These are phyloP conservation scores for Microbotryomycetes sp. DNA, from an alignment of 1,284 basidiomycete genomes.

Conservation along the genomic window DNA sequence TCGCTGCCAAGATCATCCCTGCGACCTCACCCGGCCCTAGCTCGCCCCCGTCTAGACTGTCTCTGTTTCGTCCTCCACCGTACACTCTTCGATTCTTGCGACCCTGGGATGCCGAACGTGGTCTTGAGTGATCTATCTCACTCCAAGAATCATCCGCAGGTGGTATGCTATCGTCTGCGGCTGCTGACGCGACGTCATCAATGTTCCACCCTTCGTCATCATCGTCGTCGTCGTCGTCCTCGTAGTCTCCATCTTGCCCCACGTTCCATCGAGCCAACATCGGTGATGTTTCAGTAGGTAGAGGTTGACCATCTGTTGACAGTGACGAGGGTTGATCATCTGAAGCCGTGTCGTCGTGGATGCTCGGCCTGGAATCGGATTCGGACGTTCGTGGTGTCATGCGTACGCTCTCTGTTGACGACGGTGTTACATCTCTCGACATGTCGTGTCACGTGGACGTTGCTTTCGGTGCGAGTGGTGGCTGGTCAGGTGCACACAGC, in stretches of 20 bases:
- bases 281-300: not conserved
- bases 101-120: not conserved
- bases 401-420: not conserved
- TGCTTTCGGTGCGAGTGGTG: no score
- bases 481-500: no score
- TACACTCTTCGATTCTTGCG: constrained; percentile 17
- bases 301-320: not conserved
- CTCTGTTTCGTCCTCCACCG: constrained; percentile 22
- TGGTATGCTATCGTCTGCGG: not conserved
- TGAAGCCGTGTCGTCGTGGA: not conserved
- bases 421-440: no score
- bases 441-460: constrained; percentile 23
- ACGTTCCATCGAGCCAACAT: not conserved
- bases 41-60: constrained; percentile 17
- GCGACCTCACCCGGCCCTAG: constrained; percentile 22
- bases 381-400: not conserved
- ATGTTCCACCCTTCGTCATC: not conserved
- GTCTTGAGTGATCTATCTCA: not conserved
- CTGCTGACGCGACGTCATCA: not conserved
- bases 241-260: not conserved
- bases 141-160: not conserved
- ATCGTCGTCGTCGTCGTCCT: no score
- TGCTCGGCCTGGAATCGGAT: not conserved
- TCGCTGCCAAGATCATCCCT: constrained; percentile 16
- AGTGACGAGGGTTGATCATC: no score